These are phyloP conservation scores for Thalassiosira sp. DNA, from an alignment of 352 stramenopile genomes.

Conservation along the genomic window DNA sequence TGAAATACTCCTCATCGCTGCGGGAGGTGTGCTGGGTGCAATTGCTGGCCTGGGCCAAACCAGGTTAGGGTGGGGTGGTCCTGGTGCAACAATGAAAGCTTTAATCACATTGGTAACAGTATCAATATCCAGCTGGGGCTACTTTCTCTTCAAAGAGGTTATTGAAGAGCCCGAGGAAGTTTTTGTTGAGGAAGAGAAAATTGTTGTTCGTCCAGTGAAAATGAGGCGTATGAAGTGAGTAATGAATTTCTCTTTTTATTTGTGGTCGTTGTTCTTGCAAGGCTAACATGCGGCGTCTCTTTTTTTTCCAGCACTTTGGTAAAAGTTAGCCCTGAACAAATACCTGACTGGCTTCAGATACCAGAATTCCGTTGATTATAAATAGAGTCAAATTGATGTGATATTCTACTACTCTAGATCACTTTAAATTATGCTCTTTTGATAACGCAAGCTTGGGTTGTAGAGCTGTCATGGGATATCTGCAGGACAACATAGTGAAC, in stretches of 20 bases:
- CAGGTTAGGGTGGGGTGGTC: conserved; percentile 63
- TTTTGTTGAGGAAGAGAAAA: conserved; percentile 29
- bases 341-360: conserved; percentile 17
- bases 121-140: conserved; percentile 42
- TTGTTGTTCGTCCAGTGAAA: conserved; percentile 35
- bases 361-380: conserved; percentile 24
- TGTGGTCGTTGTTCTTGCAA: background rate
- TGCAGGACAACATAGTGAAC: no score
- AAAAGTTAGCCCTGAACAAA: conserved; percentile 3
- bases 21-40: conserved; percentile 91
- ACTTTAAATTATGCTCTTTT: no score
- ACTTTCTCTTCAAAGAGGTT: conserved; percentile 53
- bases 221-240: conserved; percentile 42
- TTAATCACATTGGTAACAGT: conserved; percentile 46
- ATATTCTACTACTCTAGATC: no score
- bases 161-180: conserved; percentile 40
- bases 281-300: background rate
- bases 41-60: conserved; percentile 90
- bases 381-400: no score
- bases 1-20: conserved; percentile 95
- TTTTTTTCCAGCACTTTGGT: conserved; percentile 14
- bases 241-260: background rate
- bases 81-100: conserved; percentile 52
- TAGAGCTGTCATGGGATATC: no score
- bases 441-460: no score